Evolutionary conservation across 176 grass and related monocot species (phyloP).

Genomic region (Zea luxurians): DNA sequence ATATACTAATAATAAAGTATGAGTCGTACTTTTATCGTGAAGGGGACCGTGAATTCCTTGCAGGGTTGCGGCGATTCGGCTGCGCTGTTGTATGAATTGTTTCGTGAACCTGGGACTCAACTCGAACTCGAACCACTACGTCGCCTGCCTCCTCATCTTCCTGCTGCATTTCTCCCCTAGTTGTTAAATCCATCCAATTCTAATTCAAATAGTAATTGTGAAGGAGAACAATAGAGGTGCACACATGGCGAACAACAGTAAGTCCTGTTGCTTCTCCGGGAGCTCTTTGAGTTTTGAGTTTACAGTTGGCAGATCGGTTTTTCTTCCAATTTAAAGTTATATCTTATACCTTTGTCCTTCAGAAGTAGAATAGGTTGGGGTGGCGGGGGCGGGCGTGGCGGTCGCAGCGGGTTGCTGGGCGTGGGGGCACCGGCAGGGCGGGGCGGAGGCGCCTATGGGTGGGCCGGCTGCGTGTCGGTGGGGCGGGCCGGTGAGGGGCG

Average conservation of each 20-base stretch:
- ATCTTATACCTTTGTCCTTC: too few relatives aligned
- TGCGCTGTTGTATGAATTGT: constrained; percentile 73
- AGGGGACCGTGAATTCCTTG: constrained; percentile 9
- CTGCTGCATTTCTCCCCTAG: constrained; percentile 91
- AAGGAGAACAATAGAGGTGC: constrained; percentile 27
- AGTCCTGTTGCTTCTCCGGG: background rate
- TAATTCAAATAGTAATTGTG: constrained; percentile 47
- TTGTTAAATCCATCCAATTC: constrained; percentile 51
- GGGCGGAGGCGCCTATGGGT: too few relatives aligned
- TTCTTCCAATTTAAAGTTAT: too few relatives aligned
- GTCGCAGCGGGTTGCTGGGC: too few relatives aligned
- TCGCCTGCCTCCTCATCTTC: constrained; percentile 87
- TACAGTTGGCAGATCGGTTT: too few relatives aligned
- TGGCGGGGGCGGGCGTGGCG: too few relatives aligned
- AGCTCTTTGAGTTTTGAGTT: background rate
- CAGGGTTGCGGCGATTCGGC: constrained; percentile 26
- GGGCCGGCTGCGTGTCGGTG: too few relatives aligned
- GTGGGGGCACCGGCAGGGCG: too few relatives aligned
- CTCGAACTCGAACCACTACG: constrained; percentile 95
- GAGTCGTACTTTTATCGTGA: too few relatives aligned
- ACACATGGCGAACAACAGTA: constrained; percentile 82
- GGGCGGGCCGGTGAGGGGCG: too few relatives aligned
- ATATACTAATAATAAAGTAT: too few relatives aligned
- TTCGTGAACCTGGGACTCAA: constrained; percentile 94
- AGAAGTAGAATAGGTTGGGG: too few relatives aligned